Evolutionary conservation across 495 filamentous ascomycete species (phyloP).

Genomic region (Trichoderma orchidacearum): DNA sequence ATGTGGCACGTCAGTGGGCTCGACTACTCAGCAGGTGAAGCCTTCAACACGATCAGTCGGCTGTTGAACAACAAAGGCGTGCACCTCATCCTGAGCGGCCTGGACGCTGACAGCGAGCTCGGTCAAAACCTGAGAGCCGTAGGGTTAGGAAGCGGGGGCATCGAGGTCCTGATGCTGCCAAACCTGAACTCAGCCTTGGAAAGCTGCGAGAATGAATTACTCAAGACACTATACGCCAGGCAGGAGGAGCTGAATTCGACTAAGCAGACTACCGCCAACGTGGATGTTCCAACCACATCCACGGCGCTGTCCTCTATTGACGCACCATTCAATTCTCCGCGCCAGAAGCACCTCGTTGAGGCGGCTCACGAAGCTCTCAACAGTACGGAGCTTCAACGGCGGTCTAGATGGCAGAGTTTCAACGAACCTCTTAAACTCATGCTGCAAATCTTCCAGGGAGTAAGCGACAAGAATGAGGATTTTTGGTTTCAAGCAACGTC

Average conservation of each 20-base stretch:
- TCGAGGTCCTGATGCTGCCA: constrained; percentile 63
- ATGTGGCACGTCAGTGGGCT: constrained; percentile 79
- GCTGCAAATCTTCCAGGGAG: constrained; percentile 79
- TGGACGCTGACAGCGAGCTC: constrained; percentile 57
- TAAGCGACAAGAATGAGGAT: constrained; percentile 74
- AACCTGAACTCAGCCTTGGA: constrained; percentile 89
- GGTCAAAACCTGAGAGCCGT: constrained; percentile 68
- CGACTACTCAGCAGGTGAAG: constrained; percentile 92
- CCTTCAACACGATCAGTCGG: constrained; percentile 81
- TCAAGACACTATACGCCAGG: constrained; percentile 66
- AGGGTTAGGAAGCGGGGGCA: constrained; percentile 54
- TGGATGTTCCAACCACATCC: constrained; percentile 38
- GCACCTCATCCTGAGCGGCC: constrained; percentile 66
- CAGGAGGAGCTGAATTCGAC: constrained; percentile 26
- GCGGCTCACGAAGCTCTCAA: constrained; percentile 61
- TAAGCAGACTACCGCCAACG: constrained; percentile 20
- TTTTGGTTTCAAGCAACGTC: constrained; percentile 75
- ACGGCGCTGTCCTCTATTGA: constrained; percentile 15
- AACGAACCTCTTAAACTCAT: constrained; percentile 82
- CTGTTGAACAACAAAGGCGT: constrained; percentile 60
- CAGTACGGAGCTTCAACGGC: constrained; percentile 31
- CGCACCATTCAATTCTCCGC: constrained; percentile 59
- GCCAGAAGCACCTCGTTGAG: constrained; percentile 60
- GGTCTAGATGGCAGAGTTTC: constrained; percentile 62
- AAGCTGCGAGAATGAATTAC: constrained; percentile 86